A percentile compares a stretch with the other conserved stretches of the same genome.
Evolutionary conservation across 768 basidiomycete species (phyloP).

Genomic region (Imleria badia): DNA sequence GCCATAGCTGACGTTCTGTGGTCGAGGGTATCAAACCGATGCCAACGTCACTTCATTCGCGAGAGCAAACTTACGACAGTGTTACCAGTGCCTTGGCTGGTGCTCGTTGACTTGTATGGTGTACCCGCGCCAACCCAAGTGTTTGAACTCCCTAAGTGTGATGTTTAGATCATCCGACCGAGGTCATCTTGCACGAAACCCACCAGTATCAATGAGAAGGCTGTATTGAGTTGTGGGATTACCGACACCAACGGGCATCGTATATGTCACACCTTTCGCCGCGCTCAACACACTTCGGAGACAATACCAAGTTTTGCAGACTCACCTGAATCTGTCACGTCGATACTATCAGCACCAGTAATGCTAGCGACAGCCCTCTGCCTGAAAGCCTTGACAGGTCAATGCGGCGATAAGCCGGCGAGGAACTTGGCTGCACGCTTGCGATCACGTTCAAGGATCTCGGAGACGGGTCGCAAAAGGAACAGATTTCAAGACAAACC

Average conservation of each 20-base stretch:
- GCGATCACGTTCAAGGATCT: constrained; percentile 51
- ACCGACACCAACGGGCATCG: constrained; percentile 51
- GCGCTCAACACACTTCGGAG: background rate
- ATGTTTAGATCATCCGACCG: background rate
- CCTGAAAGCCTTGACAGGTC: constrained; percentile 38
- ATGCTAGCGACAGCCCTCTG: constrained; percentile 13
- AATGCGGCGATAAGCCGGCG: constrained; percentile 53
- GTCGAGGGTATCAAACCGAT: background rate
- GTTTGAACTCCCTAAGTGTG: constrained; percentile 41
- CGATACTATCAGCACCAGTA: constrained; percentile 36
- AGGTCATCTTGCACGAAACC: constrained; percentile 1
- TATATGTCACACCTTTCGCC: constrained; percentile 50
- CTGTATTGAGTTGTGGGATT: constrained; percentile 47
- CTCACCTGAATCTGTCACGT: constrained; percentile 55
- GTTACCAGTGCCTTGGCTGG: constrained; percentile 43
- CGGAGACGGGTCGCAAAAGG: constrained; percentile 48
- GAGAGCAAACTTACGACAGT: constrained; percentile 31
- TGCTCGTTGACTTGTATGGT: constrained; percentile 44
- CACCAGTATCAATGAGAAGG: constrained; percentile 60
- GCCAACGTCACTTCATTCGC: background rate
- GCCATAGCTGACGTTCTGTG: constrained; percentile 52
- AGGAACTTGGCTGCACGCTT: constrained; percentile 56
- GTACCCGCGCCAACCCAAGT: constrained; percentile 58
- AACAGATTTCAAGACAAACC: constrained; percentile 36
- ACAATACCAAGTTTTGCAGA: background rate